Base-by-base conservation (phyloP, 2,329 filamentous ascomycete genomes). In the Chaetomiaceae sp. region DNA sequence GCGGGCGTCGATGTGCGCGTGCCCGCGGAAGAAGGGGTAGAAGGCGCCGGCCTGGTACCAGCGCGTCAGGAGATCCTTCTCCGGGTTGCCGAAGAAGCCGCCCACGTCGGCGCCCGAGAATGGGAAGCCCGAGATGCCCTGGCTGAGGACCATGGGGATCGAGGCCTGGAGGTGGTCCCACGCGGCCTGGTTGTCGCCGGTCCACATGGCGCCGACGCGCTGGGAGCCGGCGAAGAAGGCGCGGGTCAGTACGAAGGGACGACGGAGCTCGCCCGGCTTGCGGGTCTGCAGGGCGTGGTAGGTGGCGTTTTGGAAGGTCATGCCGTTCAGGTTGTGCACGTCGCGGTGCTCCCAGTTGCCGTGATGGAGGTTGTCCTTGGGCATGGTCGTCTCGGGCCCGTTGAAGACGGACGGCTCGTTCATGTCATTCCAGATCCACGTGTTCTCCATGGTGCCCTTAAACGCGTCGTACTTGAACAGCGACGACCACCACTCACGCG, bases 401-500 rank as follows among this genome's bases (percentile, higher is more conserved):
- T 97, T 97, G 73, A 98, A 98, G 2, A 98, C 93, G 0, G 93
- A 97, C 0, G 93, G 93, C 70, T 98, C 93, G 63, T 96, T 97
- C 93, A 98, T 98, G 65, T 98, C 93, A 65, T 98, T 98, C 93
- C 93, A 98, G 59, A 98, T 81, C 67, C 88, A 96, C 0, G 88
- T 84, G 65, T 97, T 98, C 54, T 83, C 75, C 58, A 84, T 76
- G 1, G 88, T 88, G 38, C 89, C 90, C 65, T 88, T 87, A 75
- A 96, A 98, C 33, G 71, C 78, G 62, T 88, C 82, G 56, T 94
- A 97, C 59, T 86, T 84, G 76, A 95, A 97, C 10, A 97, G 76
- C 3, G 75, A 70, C 56, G 81, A 85, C 91, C 93, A 98, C 93
- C 93, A 98, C 51, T 86, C 80, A 44, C 86, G 79, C 6, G 89